Base-by-base conservation (phyloP, 2,329 filamentous ascomycete genomes). In the Setomelanomma holmii region DNA sequence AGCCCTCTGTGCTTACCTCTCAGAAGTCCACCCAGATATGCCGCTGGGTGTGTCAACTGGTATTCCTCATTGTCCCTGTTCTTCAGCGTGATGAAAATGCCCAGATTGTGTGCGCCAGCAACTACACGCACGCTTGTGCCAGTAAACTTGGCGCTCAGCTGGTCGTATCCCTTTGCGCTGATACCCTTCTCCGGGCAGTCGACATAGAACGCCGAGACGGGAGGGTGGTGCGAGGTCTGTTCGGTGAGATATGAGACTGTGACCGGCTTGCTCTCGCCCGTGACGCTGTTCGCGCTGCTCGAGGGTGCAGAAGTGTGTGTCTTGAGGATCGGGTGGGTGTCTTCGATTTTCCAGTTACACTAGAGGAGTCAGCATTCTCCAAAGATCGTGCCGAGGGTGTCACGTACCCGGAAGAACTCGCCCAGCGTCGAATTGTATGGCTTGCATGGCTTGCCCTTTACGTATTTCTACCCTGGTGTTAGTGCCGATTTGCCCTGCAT, bases 391-490 rank as follows among this genome's bases (percentile, higher is more conserved):
- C 17, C 35, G 10, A 20, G 17, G 5, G 5, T 22, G 35, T 4
- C 27, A 34, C 86, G 68, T 80, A 93, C 90, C 78, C 92, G 85
- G 79, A 99, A 99, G 79, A 99, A 99, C 79, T 99, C 95, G 60
- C 95, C 95, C 44, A 99, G 79, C 30, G 92, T 93, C 41, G 93
- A 97, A 77, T 99, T 99, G 80, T 99, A 99, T 10, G 95, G 95
- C 78, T 99, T 99, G 86, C 93, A 98, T 38, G 95, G 95, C 80
- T 93, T 96, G 54, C 93, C 93, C 80, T 98, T 98, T 74, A 96
- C 91, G 70, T 98, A 99, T 85, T 99, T 99, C 84, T 87, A 53
- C 38, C 45, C 39, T 14, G n/a, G 33, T 21, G 39, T 67, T 44
- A 67, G 68, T 61, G 64, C 60, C 51, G 46, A 23, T 34, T 11